Percentiles rank a stretch among this genome's conserved stretches.
These are phyloP conservation scores for Lentinula guzmanii DNA, from an alignment of 768 basidiomycete species.

Conservation along the genomic window DNA sequence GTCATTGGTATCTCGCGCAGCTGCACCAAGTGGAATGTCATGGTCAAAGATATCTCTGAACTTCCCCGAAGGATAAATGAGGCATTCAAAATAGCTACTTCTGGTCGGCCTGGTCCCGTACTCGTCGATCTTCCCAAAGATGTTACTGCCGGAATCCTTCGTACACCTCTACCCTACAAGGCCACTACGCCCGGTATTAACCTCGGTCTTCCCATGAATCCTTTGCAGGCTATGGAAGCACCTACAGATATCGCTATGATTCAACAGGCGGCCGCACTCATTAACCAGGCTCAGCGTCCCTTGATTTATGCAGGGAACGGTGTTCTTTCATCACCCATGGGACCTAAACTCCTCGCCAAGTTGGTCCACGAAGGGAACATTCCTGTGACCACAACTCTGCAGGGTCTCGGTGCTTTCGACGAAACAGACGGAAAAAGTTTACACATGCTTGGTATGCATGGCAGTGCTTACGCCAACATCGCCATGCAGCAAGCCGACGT, in stretches of 20 bases:
- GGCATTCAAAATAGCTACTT: conserved; percentile 98
- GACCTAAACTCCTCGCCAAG: conserved; percentile 75
- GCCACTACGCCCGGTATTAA: conserved; percentile 78
- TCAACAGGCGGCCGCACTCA: conserved; percentile 79
- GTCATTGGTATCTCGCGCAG: conserved; percentile 92
- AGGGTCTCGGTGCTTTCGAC: conserved; percentile 94
- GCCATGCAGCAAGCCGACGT: conserved; percentile 98
- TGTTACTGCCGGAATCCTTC: conserved; percentile 88
- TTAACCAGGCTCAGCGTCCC: conserved; percentile 88
- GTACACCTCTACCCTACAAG: conserved; percentile 77
- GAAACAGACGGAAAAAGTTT: conserved; percentile 81
- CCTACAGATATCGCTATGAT: conserved; percentile 65
- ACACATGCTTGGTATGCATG: conserved; percentile 99
- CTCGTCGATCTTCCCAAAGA: conserved; percentile 99
- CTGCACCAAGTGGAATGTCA: conserved; percentile 99
- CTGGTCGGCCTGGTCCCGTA: conserved; percentile 95
- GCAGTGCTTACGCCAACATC: conserved; percentile 92
- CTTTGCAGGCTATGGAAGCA: conserved; percentile 51
- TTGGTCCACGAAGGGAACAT: conserved; percentile 86
- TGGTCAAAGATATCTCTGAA: conserved; percentile 97
- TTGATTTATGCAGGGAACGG: conserved; percentile 93
- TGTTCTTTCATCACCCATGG: conserved; percentile 73
- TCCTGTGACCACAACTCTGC: conserved; percentile 94
- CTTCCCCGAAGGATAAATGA: conserved; percentile 95
- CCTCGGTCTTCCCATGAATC: conserved; percentile 69